A percentile compares a stretch with the other conserved stretches of the same genome.
Conservation (phyloP, 495 filamentous ascomycete species). For the Neurospora terricola region DNA sequence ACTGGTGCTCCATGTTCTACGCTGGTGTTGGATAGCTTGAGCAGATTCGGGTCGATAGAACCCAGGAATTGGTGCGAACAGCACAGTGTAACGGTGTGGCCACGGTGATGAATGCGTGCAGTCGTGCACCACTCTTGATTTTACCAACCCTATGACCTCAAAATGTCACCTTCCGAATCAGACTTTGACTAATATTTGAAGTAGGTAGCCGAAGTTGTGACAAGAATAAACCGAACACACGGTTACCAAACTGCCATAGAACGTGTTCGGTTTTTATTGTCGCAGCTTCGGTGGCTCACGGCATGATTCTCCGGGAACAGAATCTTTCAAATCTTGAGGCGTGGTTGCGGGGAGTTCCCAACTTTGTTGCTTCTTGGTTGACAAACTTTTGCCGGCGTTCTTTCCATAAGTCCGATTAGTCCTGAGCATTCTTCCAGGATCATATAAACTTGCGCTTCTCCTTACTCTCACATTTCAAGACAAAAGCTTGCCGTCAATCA, state of each 20-base stretch:
- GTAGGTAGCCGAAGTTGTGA: neutral
- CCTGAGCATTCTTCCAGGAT: neutral
- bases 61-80: neutral
- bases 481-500: neutral
- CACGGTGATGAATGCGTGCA: neutral
- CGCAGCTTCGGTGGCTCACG: neutral
- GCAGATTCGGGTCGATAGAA: neutral
- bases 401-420: neutral
- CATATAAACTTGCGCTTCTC: neutral
- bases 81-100: neutral
- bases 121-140: neutral
- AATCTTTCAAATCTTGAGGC: neutral
- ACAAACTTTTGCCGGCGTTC: neutral
- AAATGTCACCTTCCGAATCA: neutral
- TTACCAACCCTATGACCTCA: neutral
- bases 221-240: neutral
- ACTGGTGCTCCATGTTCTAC: neutral
- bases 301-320: neutral
- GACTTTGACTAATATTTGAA: neutral
- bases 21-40: neutral
- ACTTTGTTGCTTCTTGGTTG: neutral
- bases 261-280: neutral
- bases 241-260: neutral
- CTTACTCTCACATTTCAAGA: neutral
- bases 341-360: neutral